These are phyloP conservation scores for Aphanomyces stellatus DNA, from an alignment of 352 stramenopile species.

Conservation along the genomic window DNA sequence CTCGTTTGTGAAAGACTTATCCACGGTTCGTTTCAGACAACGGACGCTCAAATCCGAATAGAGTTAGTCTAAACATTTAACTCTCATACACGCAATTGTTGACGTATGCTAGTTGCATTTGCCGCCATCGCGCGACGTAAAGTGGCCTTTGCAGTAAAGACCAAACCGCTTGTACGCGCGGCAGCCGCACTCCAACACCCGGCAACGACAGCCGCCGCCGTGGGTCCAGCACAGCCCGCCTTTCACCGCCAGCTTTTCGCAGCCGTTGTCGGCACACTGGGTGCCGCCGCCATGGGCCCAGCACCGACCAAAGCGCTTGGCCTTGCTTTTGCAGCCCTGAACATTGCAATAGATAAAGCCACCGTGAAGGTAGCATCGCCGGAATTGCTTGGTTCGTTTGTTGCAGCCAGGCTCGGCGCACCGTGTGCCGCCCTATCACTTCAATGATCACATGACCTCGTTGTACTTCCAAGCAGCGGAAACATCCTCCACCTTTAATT, in stretches of 20 bases:
- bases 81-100: too few species aligned
- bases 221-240: constrained; percentile 18
- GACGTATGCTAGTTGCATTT: background rate
- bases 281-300: constrained; percentile 18
- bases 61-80: too few species aligned
- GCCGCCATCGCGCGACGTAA: background rate
- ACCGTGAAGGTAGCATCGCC: background rate
- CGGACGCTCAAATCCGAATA: too few species aligned
- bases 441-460: too few species aligned
- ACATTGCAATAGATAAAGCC: background rate
- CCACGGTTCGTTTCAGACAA: too few species aligned
- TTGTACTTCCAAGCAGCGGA: too few species aligned
- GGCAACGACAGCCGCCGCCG: constrained; percentile 8
- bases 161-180: constrained; percentile 13
- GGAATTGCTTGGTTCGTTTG: constrained; percentile 15
- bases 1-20: too few species aligned
- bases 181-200: background rate
- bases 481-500: too few species aligned
- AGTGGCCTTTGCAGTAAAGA: background rate
- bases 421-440: constrained; percentile 9
- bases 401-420: constrained; percentile 13
- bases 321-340: constrained; percentile 14
- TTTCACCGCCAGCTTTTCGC: constrained; percentile 11
- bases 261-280: background rate
- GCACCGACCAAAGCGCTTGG: constrained; percentile 13